phyloP scores from a whole-genome alignment of 148 eudicot genomes.

The Chenopodium formosanum region DNA sequence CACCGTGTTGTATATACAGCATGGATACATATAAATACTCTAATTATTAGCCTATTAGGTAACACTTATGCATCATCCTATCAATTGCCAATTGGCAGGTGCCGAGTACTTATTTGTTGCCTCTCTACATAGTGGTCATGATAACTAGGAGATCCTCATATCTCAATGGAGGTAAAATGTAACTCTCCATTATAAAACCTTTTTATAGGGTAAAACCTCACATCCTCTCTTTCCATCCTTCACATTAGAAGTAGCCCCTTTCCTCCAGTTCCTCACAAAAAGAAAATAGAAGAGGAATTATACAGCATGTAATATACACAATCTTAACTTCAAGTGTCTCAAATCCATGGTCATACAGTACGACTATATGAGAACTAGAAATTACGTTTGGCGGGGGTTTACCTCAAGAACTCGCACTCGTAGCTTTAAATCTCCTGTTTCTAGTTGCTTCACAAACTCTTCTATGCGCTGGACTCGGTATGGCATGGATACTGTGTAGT shows the following conservation, averaged over 20 bases:
- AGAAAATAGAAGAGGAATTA: not conserved
- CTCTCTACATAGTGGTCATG: not conserved
- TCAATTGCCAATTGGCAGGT: not conserved
- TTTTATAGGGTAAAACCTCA: not conserved
- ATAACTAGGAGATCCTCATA: not conserved
- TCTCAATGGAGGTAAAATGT: not conserved
- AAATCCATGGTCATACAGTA: not conserved
- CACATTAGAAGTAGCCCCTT: not conserved
- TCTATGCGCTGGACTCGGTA: constrained; percentile 87
- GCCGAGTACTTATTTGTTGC: not conserved
- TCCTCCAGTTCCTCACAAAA: not conserved
- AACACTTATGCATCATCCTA: not conserved
- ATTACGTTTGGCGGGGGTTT: constrained; percentile 2
- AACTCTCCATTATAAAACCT: not conserved
- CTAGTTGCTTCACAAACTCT: constrained; percentile 85
- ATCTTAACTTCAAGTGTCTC: not conserved
- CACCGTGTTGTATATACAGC: not conserved
- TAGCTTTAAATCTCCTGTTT: constrained; percentile 86
- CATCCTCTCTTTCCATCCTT: not conserved
- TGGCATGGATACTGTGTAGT: constrained; percentile 89
- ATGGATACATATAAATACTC: not conserved
- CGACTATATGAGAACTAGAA: not conserved
- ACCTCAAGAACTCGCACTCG: constrained; percentile 99
- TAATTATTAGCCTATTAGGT: too few species aligned
- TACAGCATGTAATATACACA: not conserved